phyloP scores from a whole-genome alignment of 192 early-diverging fungal genomes.

The Rhizophagus clarus region DNA sequence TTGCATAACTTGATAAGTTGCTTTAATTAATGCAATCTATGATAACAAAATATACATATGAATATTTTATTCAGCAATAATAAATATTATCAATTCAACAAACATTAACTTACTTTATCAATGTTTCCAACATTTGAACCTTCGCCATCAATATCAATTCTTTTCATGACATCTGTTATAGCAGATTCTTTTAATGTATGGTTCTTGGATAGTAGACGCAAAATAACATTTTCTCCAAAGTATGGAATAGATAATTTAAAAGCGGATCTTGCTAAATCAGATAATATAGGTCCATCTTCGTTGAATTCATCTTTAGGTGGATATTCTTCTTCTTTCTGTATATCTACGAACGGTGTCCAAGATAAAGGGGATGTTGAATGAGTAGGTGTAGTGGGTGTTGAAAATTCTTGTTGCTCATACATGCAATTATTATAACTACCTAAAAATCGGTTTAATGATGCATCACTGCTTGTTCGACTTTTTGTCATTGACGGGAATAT shows the following conservation, averaged over 20 bases:
- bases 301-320: not conserved
- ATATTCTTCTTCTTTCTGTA: not conserved
- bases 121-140: slow-evolving; percentile 37
- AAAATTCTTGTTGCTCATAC: not conserved
- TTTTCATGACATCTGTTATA: slow-evolving; percentile 48
- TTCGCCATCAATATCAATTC: slow-evolving; percentile 39
- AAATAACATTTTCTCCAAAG: slow-evolving; percentile 49
- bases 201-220: slow-evolving; percentile 53
- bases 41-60: not conserved
- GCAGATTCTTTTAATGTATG: slow-evolving; percentile 57
- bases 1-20: slow-evolving; percentile 51
- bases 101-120: slow-evolving; percentile 24
- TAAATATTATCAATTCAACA: not conserved
- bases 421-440: not conserved
- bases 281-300: slow-evolving; percentile 31
- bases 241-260: slow-evolving; percentile 46
- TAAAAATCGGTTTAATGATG: not conserved
- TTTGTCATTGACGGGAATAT: not conserved
- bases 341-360: slow-evolving; percentile 14
- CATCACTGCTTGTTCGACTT: slow-evolving; percentile 26
- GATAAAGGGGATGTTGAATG: not conserved
- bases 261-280: slow-evolving; percentile 38
- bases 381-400: not conserved
- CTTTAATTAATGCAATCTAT: slow-evolving; percentile 49
- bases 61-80: not conserved